Conservation (phyloP, 1,284 basidiomycete genomes). For the Volvariella surrecta region DNA sequence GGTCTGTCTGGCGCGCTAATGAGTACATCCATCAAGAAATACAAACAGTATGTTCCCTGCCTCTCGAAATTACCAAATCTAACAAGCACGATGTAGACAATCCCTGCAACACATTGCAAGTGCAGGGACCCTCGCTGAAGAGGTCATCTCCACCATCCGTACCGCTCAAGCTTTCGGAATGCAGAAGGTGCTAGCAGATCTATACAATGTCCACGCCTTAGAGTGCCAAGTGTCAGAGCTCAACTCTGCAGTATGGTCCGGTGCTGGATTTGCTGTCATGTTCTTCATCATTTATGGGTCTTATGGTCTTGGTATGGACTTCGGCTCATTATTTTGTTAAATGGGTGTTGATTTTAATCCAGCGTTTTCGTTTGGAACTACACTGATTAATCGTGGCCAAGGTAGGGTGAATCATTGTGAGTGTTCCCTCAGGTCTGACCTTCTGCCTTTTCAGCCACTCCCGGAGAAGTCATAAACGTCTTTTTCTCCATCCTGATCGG, state of each 20-base stretch:
- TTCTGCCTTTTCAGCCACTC: conserved; percentile 29
- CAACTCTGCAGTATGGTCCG: conserved; percentile 63
- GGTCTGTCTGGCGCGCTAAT: conserved; percentile 69
- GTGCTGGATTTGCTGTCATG: conserved; percentile 59
- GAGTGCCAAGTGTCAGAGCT: conserved; percentile 51
- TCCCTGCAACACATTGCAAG: conserved; percentile 74
- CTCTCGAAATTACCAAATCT: background rate
- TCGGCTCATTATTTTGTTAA: conserved; percentile 17
- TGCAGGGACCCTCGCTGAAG: conserved; percentile 86
- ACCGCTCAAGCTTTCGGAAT: conserved; percentile 92
- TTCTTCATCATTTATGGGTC: conserved; percentile 78
- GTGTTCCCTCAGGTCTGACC: background rate
- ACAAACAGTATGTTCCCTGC: conserved; percentile 50
- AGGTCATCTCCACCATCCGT: conserved; percentile 86
- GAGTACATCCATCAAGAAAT: conserved; percentile 67
- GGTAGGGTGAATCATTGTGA: conserved; percentile 29
- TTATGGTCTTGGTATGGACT: conserved; percentile 51
- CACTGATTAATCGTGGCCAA: conserved; percentile 60
- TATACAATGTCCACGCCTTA: conserved; percentile 66
- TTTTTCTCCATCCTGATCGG: conserved; percentile 83
- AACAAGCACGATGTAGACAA: conserved; percentile 22
- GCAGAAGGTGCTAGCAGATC: conserved; percentile 50
- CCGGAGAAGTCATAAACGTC: conserved; percentile 77
- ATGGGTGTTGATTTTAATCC: conserved; percentile 1
- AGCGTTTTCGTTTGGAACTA: conserved; percentile 80